phyloP scores from a whole-genome alignment of 1,139 yeast genomes.

The Candida freyschussii region DNA sequence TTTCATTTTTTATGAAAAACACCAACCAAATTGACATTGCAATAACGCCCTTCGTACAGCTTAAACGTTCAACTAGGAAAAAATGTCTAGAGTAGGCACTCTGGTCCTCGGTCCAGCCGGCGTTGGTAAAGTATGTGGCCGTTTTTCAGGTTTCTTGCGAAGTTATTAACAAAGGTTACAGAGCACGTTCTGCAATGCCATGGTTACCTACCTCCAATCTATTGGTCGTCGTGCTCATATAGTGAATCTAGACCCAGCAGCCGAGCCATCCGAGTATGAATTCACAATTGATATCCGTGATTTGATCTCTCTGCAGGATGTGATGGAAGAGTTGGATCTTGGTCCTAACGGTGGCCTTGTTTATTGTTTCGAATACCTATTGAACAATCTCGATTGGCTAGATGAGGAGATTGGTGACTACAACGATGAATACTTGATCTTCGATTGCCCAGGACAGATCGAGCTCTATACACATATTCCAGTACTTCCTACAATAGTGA shows the following conservation, averaged over 20 bases:
- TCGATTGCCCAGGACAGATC: conserved; percentile 98
- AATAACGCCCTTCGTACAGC: no score
- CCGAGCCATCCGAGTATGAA: conserved; percentile 87
- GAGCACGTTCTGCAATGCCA: conserved; percentile 84
- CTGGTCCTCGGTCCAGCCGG: conserved; percentile 97
- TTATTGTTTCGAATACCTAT: conserved; percentile 85
- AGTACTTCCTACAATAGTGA: conserved; percentile 80
- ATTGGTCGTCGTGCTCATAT: conserved; percentile 91
- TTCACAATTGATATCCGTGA: conserved; percentile 92
- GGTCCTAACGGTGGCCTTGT: conserved; percentile 96
- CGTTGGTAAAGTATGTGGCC: conserved; percentile 65
- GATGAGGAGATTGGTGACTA: conserved; percentile 93
- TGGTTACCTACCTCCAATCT: conserved; percentile 83
- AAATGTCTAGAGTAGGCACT: conserved; percentile 94
- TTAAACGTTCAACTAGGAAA: background rate
- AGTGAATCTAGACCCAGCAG: conserved; percentile 96
- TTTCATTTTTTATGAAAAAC: no score
- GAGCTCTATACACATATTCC: conserved; percentile 95
- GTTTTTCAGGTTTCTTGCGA: background rate
- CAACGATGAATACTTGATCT: conserved; percentile 87
- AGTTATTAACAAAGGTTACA: no score
- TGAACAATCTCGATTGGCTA: conserved; percentile 90
- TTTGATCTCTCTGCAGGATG: conserved; percentile 85
- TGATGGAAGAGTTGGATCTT: conserved; percentile 90
- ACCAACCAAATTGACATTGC: no score